These are phyloP conservation scores for Wickerhamiella galacta DNA, from an alignment of 805 yeast species.

Conservation along the genomic window DNA sequence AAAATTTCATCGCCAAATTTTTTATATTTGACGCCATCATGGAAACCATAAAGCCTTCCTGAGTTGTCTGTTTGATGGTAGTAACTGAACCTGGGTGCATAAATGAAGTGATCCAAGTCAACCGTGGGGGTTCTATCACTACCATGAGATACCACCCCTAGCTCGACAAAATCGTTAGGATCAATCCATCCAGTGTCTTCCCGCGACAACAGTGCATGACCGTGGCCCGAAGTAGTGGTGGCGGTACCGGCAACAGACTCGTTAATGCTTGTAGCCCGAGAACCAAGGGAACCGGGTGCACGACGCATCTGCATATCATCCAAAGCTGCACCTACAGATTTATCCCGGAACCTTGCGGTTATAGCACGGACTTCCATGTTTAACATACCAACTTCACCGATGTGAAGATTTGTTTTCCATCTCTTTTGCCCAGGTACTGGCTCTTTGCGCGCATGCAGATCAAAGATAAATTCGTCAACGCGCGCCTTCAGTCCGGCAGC, in stretches of 20 bases:
- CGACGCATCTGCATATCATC: no score
- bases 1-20: constrained; percentile 40
- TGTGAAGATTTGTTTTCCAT: constrained; percentile 37
- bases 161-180: constrained; percentile 55
- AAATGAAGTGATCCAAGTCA: constrained; percentile 42
- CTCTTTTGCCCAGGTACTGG: constrained; percentile 23
- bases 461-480: constrained; percentile 39
- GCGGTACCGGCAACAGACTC: no score
- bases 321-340: no score
- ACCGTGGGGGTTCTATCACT: constrained; percentile 23
- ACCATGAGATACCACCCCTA: constrained; percentile 27
- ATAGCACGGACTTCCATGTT: constrained; percentile 54
- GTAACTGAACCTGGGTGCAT: constrained; percentile 54
- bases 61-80: constrained; percentile 40
- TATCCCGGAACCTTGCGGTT: constrained; percentile 45
- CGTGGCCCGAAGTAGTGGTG: no score
- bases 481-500: constrained; percentile 55
- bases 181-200: constrained; percentile 44
- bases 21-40: constrained; percentile 14
- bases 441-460: constrained; percentile 43
- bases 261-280: no score
- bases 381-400: constrained; percentile 53
- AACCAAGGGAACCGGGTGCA: no score
- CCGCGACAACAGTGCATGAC: neutral
- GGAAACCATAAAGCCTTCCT: constrained; percentile 22